Base-by-base conservation (phyloP, 306 rosid genomes). In the Acacia confusa region DNA sequence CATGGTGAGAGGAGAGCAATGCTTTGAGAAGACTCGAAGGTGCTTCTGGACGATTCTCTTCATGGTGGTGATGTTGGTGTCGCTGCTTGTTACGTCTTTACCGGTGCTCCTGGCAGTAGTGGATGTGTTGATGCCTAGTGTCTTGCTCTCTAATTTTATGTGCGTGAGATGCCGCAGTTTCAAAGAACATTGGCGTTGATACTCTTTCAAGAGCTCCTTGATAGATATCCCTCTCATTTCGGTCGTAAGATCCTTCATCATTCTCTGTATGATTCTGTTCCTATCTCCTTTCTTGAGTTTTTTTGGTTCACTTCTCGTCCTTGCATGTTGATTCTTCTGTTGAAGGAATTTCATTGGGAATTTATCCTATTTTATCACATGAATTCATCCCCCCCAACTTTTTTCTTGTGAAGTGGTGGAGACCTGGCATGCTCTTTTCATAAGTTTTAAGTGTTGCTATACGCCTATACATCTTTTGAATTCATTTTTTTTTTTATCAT, bases 181-280 rank as follows among this genome's bases (percentile, higher is more conserved):
- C 83, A 89, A 79, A 47, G 88, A 86, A 77, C 97, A 90, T 89
- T 80, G 90, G 87, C 88, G 16, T 66, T 94, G 97, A 74, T 94
- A 94, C 82, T 88, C 93, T 83, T 94, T 94, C 92, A 92, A 88
- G 85, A 92, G 94, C 87, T 94, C 98, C 38, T 90, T 94, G 88
- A 89, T 66, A 28, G 98, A 94, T 81, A 90, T 94, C 85, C 98
- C 98, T 85, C 83, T 94, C 25, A 97, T 94, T 84, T 94, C 97
- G 15, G 80, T 92, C 87, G 78, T 91, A 80, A 90, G 98, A 90
- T 94, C 97, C 71, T 73, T 94, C 85, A 75, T 92, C 81, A 88
- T 94, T 83, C 89, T 85, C 77, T 92, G 97, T 94, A 89, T 44
- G 90, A n/a, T 78, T 80, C 77, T 72, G 79, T 24, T 70, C 27